Percentiles rank a stretch among this genome's conserved stretches.
Conservation (phyloP, 176 grass and related monocot genomes). For the Secale cereale region DNA sequence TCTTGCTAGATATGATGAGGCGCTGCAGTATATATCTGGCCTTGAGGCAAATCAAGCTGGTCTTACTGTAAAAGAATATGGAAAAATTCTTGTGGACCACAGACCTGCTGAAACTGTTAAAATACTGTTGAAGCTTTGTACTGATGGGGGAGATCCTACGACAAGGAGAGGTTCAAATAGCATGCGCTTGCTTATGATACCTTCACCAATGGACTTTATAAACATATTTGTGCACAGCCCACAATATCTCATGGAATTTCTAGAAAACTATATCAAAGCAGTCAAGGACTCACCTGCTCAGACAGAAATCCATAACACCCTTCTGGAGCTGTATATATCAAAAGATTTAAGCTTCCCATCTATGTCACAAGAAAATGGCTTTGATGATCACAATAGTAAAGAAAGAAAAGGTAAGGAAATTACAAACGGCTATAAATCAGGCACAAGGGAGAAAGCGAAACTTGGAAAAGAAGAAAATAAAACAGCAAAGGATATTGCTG, state of each 20-base stretch:
- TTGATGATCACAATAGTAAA: constrained; percentile 46
- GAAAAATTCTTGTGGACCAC: constrained; percentile 95
- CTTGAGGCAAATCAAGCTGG: constrained; percentile 93
- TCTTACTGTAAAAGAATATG: constrained; percentile 90
- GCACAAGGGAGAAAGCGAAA: constrained; percentile 38
- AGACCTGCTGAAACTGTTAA: constrained; percentile 85
- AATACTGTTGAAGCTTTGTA: constrained; percentile 78
- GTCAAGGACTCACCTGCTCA: constrained; percentile 83
- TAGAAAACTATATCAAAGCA: constrained; percentile 83
- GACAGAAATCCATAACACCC: constrained; percentile 92
- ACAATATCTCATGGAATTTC: constrained; percentile 85
- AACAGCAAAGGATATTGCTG: constrained; percentile 49
- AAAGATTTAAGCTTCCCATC: constrained; percentile 78
- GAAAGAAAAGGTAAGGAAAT: constrained; percentile 50
- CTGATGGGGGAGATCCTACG: constrained; percentile 51
- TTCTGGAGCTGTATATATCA: constrained; percentile 93
- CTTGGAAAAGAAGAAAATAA: constrained; percentile 39
- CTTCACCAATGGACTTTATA: constrained; percentile 93
- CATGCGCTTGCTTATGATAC: constrained; percentile 67
- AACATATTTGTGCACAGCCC: constrained; percentile 92
- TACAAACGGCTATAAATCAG: constrained; percentile 39
- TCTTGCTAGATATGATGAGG: constrained; percentile 89
- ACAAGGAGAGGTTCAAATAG: constrained; percentile 47
- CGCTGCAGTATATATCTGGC: constrained; percentile 84
- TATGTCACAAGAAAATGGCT: constrained; percentile 64